A percentile compares a stretch with the other conserved stretches of the same genome.
Evolutionary conservation across 495 filamentous ascomycete species (phyloP).

Genomic region (Xylaria curta): DNA sequence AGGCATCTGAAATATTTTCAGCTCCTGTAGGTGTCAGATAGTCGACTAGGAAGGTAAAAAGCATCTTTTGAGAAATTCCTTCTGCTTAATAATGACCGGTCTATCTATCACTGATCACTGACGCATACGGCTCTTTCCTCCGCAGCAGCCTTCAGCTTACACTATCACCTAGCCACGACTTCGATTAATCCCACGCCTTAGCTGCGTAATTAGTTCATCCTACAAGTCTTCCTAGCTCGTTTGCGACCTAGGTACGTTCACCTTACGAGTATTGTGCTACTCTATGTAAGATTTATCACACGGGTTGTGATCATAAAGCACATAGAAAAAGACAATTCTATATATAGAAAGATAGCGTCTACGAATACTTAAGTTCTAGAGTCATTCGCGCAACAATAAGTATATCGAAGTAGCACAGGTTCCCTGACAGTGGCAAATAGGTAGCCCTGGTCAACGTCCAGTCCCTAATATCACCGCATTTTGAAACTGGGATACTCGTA

Average conservation of each 20-base stretch:
- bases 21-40: not conserved
- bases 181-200: not conserved
- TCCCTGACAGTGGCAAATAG: not conserved
- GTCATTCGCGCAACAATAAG: too few relatives aligned
- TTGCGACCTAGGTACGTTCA: not conserved
- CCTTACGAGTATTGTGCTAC: not conserved
- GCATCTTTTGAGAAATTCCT: not conserved
- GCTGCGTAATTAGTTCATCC: not conserved
- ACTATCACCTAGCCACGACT: not conserved
- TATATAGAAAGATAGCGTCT: too few relatives aligned
- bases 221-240: not conserved
- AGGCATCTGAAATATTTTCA: not conserved
- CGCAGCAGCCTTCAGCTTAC: not conserved
- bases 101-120: not conserved
- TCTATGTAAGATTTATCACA: not conserved
- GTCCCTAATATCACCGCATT: not conserved
- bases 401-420: too few relatives aligned
- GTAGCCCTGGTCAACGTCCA: not conserved
- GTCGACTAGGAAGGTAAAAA: not conserved
- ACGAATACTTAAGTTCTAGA: too few relatives aligned
- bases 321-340: too few relatives aligned
- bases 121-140: not conserved
- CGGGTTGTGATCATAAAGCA: too few relatives aligned
- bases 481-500: not conserved
- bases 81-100: not conserved